Evolutionary conservation across 2,329 filamentous ascomycete genomes (phyloP), one percentile per base, ranked within the genome.

Genomic region (Malbranchea cinnamomea): DNA sequence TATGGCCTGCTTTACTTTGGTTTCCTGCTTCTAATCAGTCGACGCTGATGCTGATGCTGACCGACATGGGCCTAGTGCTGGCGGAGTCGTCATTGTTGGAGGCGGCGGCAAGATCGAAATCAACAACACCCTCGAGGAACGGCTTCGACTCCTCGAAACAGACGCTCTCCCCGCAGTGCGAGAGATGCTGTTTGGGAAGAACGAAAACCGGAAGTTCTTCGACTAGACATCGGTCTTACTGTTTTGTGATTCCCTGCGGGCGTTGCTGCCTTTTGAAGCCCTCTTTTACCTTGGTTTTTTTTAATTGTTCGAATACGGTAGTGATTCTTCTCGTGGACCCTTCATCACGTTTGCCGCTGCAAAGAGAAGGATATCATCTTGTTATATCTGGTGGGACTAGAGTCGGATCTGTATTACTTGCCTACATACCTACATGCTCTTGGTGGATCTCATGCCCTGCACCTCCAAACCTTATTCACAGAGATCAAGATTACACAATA

Each of bases 91-190:
- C 35, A 74, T 98, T 41, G 60, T 92, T 32, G 83, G 85, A 41
- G 77, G 79, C 43, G 68, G 67, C 41, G 89, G 89, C 53, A 94
- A 87, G 68, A 95, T 98, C 53, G 84, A 93, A 48, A 87, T 98
- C 57, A 85, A 94, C 71, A 95, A 98, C 66, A 95, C 89, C 32
- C 80, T 95, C 44, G 89, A 95, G 54, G 80, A 92, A 53, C 76
- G 89, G 42, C 66, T 98, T 57, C 71, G 70, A 48, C 67, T 95
- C 37, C 72, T 95, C 41, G 78, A 93, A 60, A 75, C 77, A 34
- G 79, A 80, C 43, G 80, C 82, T 30, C 71, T 94, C 35, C 89
- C 89, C 9, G 74, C 74, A 25, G 76, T 98, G 48, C 72, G 89
- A 49, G 71, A 79, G 55, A 78, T 78, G 10, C 67, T 98, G 36